A percentile compares a stretch with the other conserved stretches of the same genome.
Conservation (phyloP, 176 grass and related monocot species). For the Pontederia paniculata region DNA sequence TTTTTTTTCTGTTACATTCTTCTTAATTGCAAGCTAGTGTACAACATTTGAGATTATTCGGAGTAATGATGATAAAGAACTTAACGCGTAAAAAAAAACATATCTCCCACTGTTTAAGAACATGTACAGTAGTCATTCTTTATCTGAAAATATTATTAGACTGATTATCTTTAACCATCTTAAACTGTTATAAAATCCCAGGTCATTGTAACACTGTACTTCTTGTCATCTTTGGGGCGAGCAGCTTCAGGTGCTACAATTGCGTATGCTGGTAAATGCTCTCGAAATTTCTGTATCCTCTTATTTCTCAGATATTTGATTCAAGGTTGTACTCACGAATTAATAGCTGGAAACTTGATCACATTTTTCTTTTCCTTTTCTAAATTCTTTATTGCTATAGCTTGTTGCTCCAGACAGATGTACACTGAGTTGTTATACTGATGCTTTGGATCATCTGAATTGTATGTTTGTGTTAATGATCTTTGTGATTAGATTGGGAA, state of each 20-base stretch:
- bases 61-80: not conserved
- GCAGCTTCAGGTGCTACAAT: slow-evolving; percentile 71
- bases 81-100: not conserved
- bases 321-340: not conserved
- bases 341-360: too few species aligned
- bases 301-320: not conserved
- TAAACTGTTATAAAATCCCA: too few species aligned
- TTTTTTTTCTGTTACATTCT: not conserved
- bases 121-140: not conserved
- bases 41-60: not conserved
- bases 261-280: slow-evolving; percentile 68
- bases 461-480: not conserved
- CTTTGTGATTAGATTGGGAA: not conserved
- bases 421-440: too few species aligned
- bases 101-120: not conserved
- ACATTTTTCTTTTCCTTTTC: too few species aligned
- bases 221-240: slow-evolving; percentile 70
- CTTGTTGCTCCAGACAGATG: too few species aligned
- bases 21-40: too few species aligned
- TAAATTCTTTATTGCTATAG: too few species aligned
- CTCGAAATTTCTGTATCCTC: not conserved
- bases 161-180: too few species aligned
- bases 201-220: slow-evolving; percentile 64
- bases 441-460: not conserved
- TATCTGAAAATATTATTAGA: too few species aligned